Conservation (phyloP, 1,139 yeast genomes). For the Hansenula lynferdii region DNA sequence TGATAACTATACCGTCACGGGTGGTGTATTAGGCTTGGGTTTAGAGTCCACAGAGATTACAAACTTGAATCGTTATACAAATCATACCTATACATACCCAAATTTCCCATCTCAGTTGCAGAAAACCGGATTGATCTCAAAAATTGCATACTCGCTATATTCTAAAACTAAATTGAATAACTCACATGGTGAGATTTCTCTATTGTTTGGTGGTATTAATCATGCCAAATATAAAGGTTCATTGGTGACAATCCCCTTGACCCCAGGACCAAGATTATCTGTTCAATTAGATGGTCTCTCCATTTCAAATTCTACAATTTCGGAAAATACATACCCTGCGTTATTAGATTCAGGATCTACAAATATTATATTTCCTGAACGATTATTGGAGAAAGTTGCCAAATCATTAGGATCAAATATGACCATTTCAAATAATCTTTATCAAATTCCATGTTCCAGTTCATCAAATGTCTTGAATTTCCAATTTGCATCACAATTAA, state of each 20-base stretch:
- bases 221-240: conserved; percentile 40
- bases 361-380: not conserved
- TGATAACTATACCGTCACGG: not conserved
- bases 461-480: not conserved
- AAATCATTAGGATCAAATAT: not conserved
- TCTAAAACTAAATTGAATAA: conserved; percentile 33
- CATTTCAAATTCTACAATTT: not conserved
- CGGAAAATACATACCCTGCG: conserved; percentile 24
- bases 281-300: not conserved
- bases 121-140: conserved; percentile 40
- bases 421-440: not conserved
- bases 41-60: conserved; percentile 44
- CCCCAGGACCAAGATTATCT: conserved; percentile 13
- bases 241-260: conserved; percentile 36
- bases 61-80: conserved; percentile 13
- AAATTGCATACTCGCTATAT: conserved; percentile 46
- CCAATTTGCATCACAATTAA: not conserved
- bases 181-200: conserved; percentile 3
- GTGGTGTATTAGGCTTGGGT: conserved; percentile 51
- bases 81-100: conserved; percentile 31
- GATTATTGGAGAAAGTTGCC: not conserved
- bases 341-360: conserved; percentile 64
- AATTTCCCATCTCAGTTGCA: conserved; percentile 53
- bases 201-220: conserved; percentile 53
- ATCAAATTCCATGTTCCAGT: not conserved